Base-by-base conservation (phyloP, 257 asterid genomes). In the Rehmannia glutinosa region DNA sequence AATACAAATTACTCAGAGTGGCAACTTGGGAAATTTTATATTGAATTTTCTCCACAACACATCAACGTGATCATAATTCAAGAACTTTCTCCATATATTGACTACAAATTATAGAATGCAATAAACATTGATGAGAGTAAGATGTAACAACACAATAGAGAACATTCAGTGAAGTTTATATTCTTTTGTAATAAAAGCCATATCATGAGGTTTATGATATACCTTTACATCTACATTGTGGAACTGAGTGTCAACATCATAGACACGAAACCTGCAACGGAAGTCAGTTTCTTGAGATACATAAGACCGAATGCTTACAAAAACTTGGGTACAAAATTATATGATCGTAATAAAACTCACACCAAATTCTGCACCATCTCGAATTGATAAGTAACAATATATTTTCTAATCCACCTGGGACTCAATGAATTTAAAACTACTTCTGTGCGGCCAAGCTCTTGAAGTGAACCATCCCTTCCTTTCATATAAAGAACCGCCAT, bases 391-490 rank as follows among this genome's bases (percentile, higher is more conserved):
- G 96, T 78, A 73, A 91, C 71, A 42, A 38, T 74, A 72, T 77
- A 81, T 77, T 91, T 91, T 78, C 57, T 80, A 68, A 94, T 91
- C 99, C 99, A 94, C 76, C 82, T 80, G 69, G 98, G 99, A 80
- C 76, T 85, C 76, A 91, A 77, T 53, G 99, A 86, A 82, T 94
- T 94, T 80, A 91, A 75, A 76, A 91, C 77, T 64, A 91, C 98
- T 94, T 94, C 99, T 8, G 95, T 91, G 41, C 99, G 98, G 17
- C 87, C 96, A 77, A 87, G 80, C 85, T 94, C 99, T 75, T 86
- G 82, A 64, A 94, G 91, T 32, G 71, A 80, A 69, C 96, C 96
- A 71, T 91, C 98, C 64, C 72, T 80, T 74, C 83, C 86, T 82
- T 76, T 94, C 47, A 80, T 75, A 82, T 85, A 94, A 27, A 91